These are phyloP conservation scores for Fusarium sulawesiense DNA, from an alignment of 2,329 filamentous ascomycete genomes.

Conservation along the genomic window DNA sequence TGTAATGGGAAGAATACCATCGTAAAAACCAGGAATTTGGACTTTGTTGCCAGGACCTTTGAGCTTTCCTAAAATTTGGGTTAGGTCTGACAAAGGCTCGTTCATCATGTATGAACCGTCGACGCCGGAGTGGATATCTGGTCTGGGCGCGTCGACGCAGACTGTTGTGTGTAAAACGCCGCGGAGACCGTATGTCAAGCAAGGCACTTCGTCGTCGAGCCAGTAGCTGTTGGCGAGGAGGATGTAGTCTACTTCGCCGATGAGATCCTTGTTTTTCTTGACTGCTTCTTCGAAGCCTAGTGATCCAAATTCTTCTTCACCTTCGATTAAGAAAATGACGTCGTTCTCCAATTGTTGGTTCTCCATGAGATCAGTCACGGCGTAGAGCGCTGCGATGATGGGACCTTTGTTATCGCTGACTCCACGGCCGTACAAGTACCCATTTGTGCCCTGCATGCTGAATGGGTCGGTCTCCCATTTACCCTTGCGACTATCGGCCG, in stretches of 20 bases:
- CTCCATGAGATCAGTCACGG: conserved; percentile 87
- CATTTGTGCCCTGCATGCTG: conserved; percentile 86
- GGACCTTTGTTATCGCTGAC: conserved; percentile 98
- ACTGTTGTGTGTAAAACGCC: conserved; percentile 95
- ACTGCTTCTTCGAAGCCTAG: conserved; percentile 90
- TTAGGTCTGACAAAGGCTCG: conserved; percentile 91
- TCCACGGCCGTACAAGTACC: conserved; percentile 94
- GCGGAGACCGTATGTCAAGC: conserved; percentile 91
- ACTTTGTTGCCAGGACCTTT: conserved; percentile 85
- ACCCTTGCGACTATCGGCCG: conserved; percentile 82
- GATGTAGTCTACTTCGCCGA: conserved; percentile 94
- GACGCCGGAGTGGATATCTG: conserved; percentile 95
- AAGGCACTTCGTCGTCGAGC: conserved; percentile 95
- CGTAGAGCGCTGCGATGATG: conserved; percentile 92
- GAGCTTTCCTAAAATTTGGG: conserved; percentile 82
- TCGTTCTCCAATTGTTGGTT: conserved; percentile 87
- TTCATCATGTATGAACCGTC: conserved; percentile 91
- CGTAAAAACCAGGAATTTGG: conserved; percentile 89
- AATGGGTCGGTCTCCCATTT: conserved; percentile 94
- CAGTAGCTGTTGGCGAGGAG: conserved; percentile 98
- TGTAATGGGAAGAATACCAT: conserved; percentile 80
- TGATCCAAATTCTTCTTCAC: conserved; percentile 95
- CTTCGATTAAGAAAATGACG: conserved; percentile 93
- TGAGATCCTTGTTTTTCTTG: conserved; percentile 80
- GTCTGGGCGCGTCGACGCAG: conserved; percentile 84